These are phyloP conservation scores for Eugenia klotzschiana DNA, from an alignment of 441 rosid genomes.

Conservation along the genomic window DNA sequence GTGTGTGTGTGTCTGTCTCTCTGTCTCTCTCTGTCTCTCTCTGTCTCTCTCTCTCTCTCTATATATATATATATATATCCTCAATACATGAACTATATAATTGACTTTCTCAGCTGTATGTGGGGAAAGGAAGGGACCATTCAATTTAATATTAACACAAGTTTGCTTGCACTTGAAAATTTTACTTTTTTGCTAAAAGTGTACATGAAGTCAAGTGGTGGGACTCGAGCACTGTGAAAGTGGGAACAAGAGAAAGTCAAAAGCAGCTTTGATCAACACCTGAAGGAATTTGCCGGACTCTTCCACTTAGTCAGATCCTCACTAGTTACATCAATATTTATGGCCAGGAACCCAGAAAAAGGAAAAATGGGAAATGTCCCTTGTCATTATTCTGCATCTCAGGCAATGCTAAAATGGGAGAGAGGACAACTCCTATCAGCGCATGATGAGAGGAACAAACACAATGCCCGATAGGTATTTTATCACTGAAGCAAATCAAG, in stretches of 20 bases:
- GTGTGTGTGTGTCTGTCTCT: too few species aligned
- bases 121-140: neutral
- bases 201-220: neutral
- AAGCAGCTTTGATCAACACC: neutral
- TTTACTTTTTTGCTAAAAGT: neutral
- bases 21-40: neutral
- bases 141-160: neutral
- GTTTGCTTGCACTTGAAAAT: neutral
- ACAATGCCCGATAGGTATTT: neutral
- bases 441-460: neutral
- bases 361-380: neutral
- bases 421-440: neutral
- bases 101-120: neutral
- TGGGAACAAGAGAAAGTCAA: neutral
- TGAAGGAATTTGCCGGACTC: neutral
- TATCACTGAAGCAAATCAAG: neutral
- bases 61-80: neutral
- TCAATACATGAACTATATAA: neutral
- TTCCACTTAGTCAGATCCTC: neutral
- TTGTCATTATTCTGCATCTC: neutral
- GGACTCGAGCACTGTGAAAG: neutral
- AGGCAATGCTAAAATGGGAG: neutral
- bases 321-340: neutral
- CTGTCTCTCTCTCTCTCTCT: neutral
- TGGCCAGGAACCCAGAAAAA: neutral